Conservation (phyloP, 768 basidiomycete genomes). For the Cystobasidium tubakii region DNA sequence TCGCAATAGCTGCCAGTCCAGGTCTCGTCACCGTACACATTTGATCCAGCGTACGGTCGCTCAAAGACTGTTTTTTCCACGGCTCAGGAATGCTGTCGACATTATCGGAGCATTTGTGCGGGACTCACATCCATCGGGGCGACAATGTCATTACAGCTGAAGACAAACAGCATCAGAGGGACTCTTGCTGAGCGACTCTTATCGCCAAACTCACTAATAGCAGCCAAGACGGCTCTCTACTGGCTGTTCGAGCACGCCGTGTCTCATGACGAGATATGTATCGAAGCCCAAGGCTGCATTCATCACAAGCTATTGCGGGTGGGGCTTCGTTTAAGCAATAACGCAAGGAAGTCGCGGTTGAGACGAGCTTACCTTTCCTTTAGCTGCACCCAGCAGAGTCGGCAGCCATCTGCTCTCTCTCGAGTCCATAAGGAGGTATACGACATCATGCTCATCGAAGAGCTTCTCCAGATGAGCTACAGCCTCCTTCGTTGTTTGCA, state of each 20-base stretch:
- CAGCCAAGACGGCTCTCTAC: constrained; percentile 62
- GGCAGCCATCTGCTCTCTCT: constrained; percentile 94
- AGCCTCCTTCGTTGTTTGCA: constrained; percentile 62
- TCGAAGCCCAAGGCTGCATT: constrained; percentile 95
- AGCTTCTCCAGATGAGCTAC: constrained; percentile 68
- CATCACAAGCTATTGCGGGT: constrained; percentile 64
- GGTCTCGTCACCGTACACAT: constrained; percentile 99
- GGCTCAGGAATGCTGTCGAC: neutral
- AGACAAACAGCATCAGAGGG: neutral
- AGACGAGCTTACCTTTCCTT: constrained; percentile 63
- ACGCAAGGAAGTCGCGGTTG: neutral
- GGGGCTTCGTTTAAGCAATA: too few relatives aligned
- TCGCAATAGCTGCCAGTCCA: constrained; percentile 84
- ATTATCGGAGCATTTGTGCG: neutral
- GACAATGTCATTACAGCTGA: constrained; percentile 83
- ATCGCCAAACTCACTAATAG: constrained; percentile 58
- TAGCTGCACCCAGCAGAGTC: constrained; percentile 73
- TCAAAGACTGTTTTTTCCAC: constrained; percentile 57
- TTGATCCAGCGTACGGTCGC: constrained; percentile 90
- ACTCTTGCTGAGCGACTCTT: too few relatives aligned
- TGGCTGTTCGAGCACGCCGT: constrained; percentile 58
- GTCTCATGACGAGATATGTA: constrained; percentile 92
- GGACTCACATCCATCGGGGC: constrained; percentile 80
- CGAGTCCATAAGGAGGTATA: constrained; percentile 97
- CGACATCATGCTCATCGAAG: constrained; percentile 76